phyloP scores from a whole-genome alignment of 192 early-diverging fungal species.

The Backusella liffmaniae region DNA sequence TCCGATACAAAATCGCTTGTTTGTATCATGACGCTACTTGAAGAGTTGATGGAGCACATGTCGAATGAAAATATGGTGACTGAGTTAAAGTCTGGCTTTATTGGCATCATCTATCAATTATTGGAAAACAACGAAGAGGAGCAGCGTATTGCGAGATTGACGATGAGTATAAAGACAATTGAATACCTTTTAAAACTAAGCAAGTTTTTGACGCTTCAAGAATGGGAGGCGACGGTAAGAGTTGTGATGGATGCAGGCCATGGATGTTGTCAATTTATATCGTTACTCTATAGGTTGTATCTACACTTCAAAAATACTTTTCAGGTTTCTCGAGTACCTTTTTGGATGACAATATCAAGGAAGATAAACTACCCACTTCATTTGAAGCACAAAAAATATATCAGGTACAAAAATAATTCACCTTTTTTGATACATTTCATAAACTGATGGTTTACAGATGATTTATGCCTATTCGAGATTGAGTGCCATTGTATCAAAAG shows the following conservation, averaged over 20 bases:
- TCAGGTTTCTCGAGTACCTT: constrained; percentile 46
- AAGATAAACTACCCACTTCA: constrained; percentile 30
- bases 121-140: constrained; percentile 20
- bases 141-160: constrained; percentile 17
- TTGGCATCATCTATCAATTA: constrained; percentile 34
- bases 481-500: constrained; percentile 52
- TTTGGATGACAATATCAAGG: constrained; percentile 14
- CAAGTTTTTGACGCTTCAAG: constrained; percentile 20
- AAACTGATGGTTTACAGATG: constrained; percentile 37
- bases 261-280: neutral
- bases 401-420: constrained; percentile 32
- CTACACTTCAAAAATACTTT: constrained; percentile 59
- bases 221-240: constrained; percentile 37
- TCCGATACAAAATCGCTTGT: constrained; percentile 33
- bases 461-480: constrained; percentile 58
- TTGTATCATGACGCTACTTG: constrained; percentile 33
- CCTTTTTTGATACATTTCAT: too few species aligned
- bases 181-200: constrained; percentile 30
- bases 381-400: constrained; percentile 49
- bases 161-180: constrained; percentile 38
- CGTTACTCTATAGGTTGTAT: constrained; percentile 43
- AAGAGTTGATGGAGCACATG: constrained; percentile 33
- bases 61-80: constrained; percentile 29
- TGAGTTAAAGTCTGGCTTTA: constrained; percentile 46
- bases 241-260: neutral